Evolutionary conservation across 1,284 basidiomycete species (phyloP), one percentile per base, ranked within the genome.

Genomic region (Xerocomus minutiporus): DNA sequence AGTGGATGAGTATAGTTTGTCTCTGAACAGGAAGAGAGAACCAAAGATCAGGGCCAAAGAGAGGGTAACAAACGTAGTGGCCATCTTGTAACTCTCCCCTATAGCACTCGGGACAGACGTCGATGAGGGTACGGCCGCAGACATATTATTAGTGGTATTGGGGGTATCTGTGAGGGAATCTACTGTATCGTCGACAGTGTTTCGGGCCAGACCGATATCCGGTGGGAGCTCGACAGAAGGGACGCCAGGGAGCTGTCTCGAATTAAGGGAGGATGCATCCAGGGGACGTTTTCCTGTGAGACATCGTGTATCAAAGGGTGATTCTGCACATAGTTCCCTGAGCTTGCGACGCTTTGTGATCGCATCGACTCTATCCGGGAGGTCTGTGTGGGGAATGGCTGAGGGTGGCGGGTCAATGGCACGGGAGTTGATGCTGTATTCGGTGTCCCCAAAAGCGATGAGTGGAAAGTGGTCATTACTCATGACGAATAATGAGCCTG

Each of bases 401-500:
- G 59, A 65, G 17, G 62, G 71, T 5, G 74, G 69, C 2, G 75
- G 65, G 47, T 75, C 76, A 42, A 76, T 73, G 34, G 60, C 56
- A 54, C 60, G 55, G 17, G 59, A 60, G 57, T 67, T 57, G 40
- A 62, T 53, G 31, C 58, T 68, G 31, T 65, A 60, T 46, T 71
- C 69, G 12, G 74, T 68, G 54, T 76, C 76, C 3, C 81, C 79
- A 62, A 93, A 91, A 3, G 82, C 78, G 42, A 90, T 84, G 17
- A 93, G 76, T 1, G 91, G 91, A 64, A 79, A 93, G 15, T 75
- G 77, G 13, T 79, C 76, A 1, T 87, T 83, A 60, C 82, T 84
- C 82, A 93, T 84, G 26, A 87, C 88, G 55, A 82, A 93, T 1
- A 93, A 74, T 28, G 88, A 88, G 12, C 81, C 81, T 0, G 81